Conservation (phyloP, 345 rosid species). For the Atalantia buxifolia region DNA sequence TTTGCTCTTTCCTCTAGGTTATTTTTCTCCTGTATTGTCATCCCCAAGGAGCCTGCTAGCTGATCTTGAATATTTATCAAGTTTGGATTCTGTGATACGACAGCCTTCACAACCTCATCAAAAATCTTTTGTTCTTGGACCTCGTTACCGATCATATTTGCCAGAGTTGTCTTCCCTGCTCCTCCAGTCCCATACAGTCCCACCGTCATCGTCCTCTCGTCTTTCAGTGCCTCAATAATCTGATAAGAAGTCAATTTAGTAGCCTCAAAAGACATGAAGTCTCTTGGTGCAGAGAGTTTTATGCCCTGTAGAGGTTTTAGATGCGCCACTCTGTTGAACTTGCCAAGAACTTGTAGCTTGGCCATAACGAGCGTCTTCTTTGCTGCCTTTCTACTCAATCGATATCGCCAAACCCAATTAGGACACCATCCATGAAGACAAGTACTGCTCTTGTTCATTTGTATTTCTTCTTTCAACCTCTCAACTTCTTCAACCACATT, state of each 20-base stretch:
- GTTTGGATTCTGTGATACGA: constrained; percentile 3
- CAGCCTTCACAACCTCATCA: not conserved
- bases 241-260: not conserved
- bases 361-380: not conserved
- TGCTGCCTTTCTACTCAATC: not conserved
- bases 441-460: not conserved
- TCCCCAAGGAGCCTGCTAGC: not conserved
- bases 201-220: not conserved
- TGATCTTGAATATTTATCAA: not conserved
- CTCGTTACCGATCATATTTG: not conserved
- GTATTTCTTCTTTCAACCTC: not conserved
- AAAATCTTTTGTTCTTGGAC: constrained; percentile 4
- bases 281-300: not conserved
- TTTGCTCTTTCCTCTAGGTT: not conserved
- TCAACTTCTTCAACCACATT: not conserved
- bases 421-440: not conserved
- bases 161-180: not conserved
- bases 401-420: not conserved
- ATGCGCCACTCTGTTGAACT: not conserved
- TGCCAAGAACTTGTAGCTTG: not conserved
- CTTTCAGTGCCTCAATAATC: not conserved
- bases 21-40: not conserved
- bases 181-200: constrained; percentile 24
- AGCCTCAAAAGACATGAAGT: not conserved
- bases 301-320: not conserved